Percentiles rank a stretch among this genome's conserved stretches.
These are phyloP conservation scores for Ophiobolus disseminans DNA, from an alignment of 2,329 filamentous ascomycete genomes.

Conservation along the genomic window DNA sequence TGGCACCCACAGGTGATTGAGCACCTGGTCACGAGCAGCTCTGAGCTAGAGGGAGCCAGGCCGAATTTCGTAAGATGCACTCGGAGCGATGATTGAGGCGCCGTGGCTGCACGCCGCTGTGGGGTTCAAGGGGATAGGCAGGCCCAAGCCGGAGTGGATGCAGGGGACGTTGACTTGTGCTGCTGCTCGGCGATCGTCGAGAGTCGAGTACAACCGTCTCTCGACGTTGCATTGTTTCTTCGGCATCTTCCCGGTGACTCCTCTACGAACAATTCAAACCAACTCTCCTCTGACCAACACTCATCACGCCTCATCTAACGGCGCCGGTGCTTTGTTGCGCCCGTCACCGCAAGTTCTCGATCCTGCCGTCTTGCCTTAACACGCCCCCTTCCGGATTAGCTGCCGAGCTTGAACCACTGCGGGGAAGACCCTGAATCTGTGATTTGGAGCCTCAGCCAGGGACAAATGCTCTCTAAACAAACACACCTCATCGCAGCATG, in stretches of 20 bases:
- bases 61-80: constrained; percentile 16
- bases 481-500: constrained; percentile 26
- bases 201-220: too few species aligned
- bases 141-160: constrained; percentile 12
- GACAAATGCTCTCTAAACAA: neutral
- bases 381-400: constrained; percentile 23
- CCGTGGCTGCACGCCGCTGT: constrained; percentile 25
- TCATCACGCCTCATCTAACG: constrained; percentile 4
- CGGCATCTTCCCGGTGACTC: neutral
- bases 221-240: neutral
- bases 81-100: constrained; percentile 12
- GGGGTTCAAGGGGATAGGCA: constrained; percentile 15
- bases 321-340: constrained; percentile 1
- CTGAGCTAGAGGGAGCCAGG: constrained; percentile 10
- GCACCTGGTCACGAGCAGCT: constrained; percentile 21
- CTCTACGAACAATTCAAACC: neutral
- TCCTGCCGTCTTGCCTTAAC: constrained; percentile 7
- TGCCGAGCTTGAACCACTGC: constrained; percentile 29
- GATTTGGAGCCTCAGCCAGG: constrained; percentile 21
- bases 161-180: neutral
- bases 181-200: too few species aligned
- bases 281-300: neutral
- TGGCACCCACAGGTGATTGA: constrained; percentile 25
- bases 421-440: constrained; percentile 37
- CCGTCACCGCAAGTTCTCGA: constrained; percentile 14